Evolutionary conservation across 495 filamentous ascomycete genomes (phyloP), one percentile per base, ranked within the genome.

Genomic region (Collariella sp.): DNA sequence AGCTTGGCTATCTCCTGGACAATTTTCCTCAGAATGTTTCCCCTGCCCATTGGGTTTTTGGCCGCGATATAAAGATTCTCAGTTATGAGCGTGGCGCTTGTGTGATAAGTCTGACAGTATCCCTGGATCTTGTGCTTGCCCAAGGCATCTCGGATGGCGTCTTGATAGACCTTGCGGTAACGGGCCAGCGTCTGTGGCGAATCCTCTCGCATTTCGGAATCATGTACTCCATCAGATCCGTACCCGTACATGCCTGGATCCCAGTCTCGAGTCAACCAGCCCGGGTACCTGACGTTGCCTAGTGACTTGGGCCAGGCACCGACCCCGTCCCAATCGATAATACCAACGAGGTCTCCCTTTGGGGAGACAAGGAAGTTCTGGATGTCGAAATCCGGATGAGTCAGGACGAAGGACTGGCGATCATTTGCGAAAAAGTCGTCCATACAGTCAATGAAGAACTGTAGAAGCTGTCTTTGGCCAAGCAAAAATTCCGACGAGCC

Each of bases 241-340:
- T 50, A 41, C n/a, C 36, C 48, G 36, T 41, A 41, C 48, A 50
- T 50, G 2, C 35, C 48, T n/a, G 48, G 48, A 33, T 50, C 36
- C 36, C 48, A 50, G 36, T 50, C 48, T 31, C 48, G 48, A 4
- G 36, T 50, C 48, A 50, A 41, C 48, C 48, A 50, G 36, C 48
- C 22, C 0, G 48, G 48, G 7, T 50, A 50, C 2, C 48, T 13
- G 31, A 50, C 35, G 23, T 50, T 50, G 36, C 48, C 48, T 15
- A 50, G 36, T 4, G 23, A 50, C n/a, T 12, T 35, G 16, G 48
- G 48, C 48, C 36, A 50, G 36, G 48, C 22, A n/a, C 48, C 48
- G 48, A 50, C 48, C 15, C 48, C 48, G 36, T 41, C 48, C 48
- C 48, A 50, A 16, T 50, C 48, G n/a, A 50, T 50, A 16, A 41